Base-by-base conservation (phyloP, 2,329 filamentous ascomycete genomes). In the Teratosphaeriaceae sp. region DNA sequence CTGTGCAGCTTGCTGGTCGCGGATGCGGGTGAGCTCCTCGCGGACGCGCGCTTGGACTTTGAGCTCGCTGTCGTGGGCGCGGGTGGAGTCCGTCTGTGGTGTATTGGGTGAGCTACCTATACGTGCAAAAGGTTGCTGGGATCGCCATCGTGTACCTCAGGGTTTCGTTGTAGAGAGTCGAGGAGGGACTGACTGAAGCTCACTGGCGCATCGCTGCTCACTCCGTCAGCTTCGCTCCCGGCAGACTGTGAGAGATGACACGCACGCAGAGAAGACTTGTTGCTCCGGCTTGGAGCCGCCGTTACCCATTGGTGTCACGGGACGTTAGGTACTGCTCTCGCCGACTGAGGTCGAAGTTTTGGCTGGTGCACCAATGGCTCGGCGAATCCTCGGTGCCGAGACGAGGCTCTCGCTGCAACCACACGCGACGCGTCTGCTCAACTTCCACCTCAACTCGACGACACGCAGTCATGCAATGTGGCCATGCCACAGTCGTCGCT, bases 11-110 rank as follows among this genome's bases (percentile, higher is more conserved):
- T 90, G 84, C 56, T 82, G 72, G 51, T 79, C 75, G 63, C 82
- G 82, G 51, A 95, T 79, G 56, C 82, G 82, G 66, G 84, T 80
- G 53, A 97, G 86, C 70, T 96, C 89, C 58, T 80, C 75, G 58
- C 84, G 80, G 48, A 96, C 87, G 66, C 90, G 89, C 62, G 79
- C 72, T 72, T 96, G 89, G 65, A 95, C 82, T 58, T 90, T 84
- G 51, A 92, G 80, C 70, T 97, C 90, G 65, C 88, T 72, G 60
- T 82, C 74, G 69, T 86, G 86, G 58, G 84, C 77, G 63, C 90
- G 88, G 52, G 88, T 89, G 47, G 82, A 80, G 71, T 97, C 89
- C 68, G 85, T 90, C 90, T 97, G 63, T n/a, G 13, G 23, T 33
- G 33, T 46, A 55, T 43, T 12, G 9, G 9, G 33, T 35, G 33